phyloP scores from a whole-genome alignment of 139 green algal genomes.

The Parachlorella kessleri region DNA sequence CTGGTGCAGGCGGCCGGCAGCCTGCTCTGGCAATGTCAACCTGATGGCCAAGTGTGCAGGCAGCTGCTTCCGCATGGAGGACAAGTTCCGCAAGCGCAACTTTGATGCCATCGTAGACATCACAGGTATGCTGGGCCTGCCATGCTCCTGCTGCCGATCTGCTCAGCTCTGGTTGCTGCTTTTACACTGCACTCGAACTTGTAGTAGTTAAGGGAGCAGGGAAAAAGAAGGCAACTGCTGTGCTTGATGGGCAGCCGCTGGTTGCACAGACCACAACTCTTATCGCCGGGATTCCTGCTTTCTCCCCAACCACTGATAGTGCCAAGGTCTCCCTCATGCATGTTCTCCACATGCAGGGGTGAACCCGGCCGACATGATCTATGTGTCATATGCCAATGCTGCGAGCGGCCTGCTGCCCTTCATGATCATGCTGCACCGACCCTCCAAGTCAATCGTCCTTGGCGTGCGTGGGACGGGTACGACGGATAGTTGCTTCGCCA shows the following conservation, averaged over 20 bases:
- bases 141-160: no score
- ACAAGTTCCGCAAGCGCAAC: constrained; percentile 37
- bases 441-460: constrained; percentile 53
- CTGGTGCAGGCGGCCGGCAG: constrained; percentile 11
- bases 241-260: no score
- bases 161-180: no score
- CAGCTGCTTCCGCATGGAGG: constrained; percentile 3
- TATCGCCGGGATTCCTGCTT: no score
- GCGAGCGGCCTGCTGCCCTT: constrained; percentile 58
- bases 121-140: constrained; percentile 30
- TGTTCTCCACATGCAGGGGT: no score
- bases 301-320: no score
- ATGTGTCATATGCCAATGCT: constrained; percentile 36
- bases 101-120: constrained; percentile 36
- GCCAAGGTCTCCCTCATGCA: no score
- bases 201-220: no score
- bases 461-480: constrained; percentile 54
- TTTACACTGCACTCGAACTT: no score
- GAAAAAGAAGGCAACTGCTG: no score
- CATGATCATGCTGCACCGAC: constrained; percentile 57
- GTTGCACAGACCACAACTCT: no score
- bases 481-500: no score
- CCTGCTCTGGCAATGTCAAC: constrained; percentile 27
- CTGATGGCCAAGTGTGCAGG: constrained; percentile 16
- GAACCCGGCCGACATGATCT: constrained; percentile 31